Evolutionary conservation across 257 asterid genomes (phyloP).

Genomic region (Craterostigma plantagineum): DNA sequence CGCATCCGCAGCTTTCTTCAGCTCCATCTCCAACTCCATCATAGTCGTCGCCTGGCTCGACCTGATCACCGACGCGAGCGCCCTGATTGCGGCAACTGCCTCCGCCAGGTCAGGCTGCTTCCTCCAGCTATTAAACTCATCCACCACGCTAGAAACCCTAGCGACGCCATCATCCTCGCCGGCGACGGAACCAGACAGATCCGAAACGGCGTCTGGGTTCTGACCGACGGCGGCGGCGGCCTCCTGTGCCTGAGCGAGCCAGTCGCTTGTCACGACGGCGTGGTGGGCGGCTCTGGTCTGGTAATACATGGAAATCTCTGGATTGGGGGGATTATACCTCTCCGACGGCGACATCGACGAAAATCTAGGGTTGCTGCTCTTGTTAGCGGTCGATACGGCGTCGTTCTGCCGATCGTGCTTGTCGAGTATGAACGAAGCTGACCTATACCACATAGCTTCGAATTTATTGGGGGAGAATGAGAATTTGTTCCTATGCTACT

Average conservation of each 20-base stretch:
- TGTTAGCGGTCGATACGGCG: constrained; percentile 8
- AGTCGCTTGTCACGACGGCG: constrained; percentile 80
- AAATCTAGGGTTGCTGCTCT: constrained; percentile 12
- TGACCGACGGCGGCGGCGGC: constrained; percentile 51
- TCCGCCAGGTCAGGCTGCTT: constrained; percentile 88
- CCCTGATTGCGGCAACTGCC: constrained; percentile 97
- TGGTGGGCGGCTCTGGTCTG: constrained; percentile 82
- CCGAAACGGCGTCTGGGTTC: constrained; percentile 20
- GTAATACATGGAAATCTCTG: constrained; percentile 55
- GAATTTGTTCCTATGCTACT: neutral
- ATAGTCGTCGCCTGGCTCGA: constrained; percentile 73
- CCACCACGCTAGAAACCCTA: constrained; percentile 47
- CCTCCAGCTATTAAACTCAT: constrained; percentile 74
- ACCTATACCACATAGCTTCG: constrained; percentile 10
- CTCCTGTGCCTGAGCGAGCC: constrained; percentile 79
- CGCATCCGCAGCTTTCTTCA: constrained; percentile 69
- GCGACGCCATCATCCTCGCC: constrained; percentile 20
- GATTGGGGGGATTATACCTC: constrained; percentile 23
- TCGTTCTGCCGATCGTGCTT: constrained; percentile 7
- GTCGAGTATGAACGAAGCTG: constrained; percentile 14
- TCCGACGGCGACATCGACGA: constrained; percentile 25
- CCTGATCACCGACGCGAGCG: constrained; percentile 79
- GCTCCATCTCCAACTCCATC: constrained; percentile 95
- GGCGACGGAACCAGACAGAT: constrained; percentile 13
- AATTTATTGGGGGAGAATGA: constrained; percentile 1